Evolutionary conservation across 1,139 yeast genomes (phyloP), one percentile per base, ranked within the genome.

Genomic region (Casaregolazyma lundiana): DNA sequence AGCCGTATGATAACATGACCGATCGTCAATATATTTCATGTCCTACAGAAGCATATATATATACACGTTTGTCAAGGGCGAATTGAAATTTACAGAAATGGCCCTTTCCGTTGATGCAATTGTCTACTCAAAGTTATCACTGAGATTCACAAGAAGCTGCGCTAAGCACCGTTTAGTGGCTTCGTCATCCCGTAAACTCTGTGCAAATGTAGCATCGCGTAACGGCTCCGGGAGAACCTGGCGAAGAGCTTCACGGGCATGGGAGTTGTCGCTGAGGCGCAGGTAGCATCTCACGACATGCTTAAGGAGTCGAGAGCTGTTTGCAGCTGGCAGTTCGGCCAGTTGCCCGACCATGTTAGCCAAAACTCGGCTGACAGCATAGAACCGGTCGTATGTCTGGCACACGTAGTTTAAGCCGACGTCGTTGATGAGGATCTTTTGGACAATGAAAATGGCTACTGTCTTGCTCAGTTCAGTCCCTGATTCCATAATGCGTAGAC

Each of bases 251-350:
- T 86, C 85, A 58, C 97, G 75, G 1, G 97, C 97, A 54, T 94
- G 94, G 21, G 81, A 72, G 60, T 92, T 92, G 64, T 92, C 98
- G 38, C 95, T 82, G 43, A 92, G 73, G 52, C 98, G 77, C 70
- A 90, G 74, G 63, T 92, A 92, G 65, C 98, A 92, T 62, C 97
- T 77, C 19, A 92, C 95, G 39, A 92, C 95, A 63, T 92, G 98
- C 64, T 92, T 90, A 53, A 92, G 73, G 47, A 92, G 72, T 56
- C 98, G 76, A 1, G 92, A 88, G 1, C 96, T 86, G 53, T 77
- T 80, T 45, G 78, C 75, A 1, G 95, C 86, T 54, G 77, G 80
- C 47, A 77, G 74, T 38, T 75, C 75, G 3, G 78, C 78, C 52
- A 92, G 70, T 63, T 90, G 97, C 42, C 84, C 88, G 42, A 92